Evolutionary conservation across 2,329 filamentous ascomycete genomes (phyloP), one percentile per base, ranked within the genome.

Genomic region (Geosmithia putterillii): DNA sequence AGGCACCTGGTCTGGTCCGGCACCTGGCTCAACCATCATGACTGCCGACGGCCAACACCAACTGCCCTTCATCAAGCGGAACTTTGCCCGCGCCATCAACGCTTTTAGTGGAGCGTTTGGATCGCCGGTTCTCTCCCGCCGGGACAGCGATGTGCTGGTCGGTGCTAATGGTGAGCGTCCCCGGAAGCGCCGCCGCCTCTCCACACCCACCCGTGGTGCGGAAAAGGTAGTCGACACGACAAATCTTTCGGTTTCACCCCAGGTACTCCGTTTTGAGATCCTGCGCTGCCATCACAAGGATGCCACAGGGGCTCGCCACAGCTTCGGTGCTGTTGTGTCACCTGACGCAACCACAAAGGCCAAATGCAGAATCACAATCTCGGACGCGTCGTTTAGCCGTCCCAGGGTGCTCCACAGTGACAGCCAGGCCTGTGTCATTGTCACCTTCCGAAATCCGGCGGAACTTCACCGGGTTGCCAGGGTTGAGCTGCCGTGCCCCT

Each of bases 371-470:
- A 56, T 65, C 46, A 64, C 60, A 23, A 55, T 65, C 44, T 57
- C 52, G 23, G 61, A 64, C 45, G 47, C 54, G 41, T 57, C 54
- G 42, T 54, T 53, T 17, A 62, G 57, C 40, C 57, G 61, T 46
- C 53, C 60, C 22, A 61, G 66, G 42, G 59, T 73, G 7, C 54
- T 78, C 45, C 65, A 74, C 51, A 72, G 71, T 48, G 67, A 74
- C 51, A 74, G 67, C 47, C 71, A 77, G 51, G 57, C 69, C 8
- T 77, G 74, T 57, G 66, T 66, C 38, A 58, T 79, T 47, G 68
- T 63, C 42, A 61, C 71, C 3, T 71, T 67, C 51, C 67, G 69
- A 49, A 70, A 71, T 34, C 58, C 67, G 2, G 60, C 65, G 42
- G 67, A 64, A 22, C 62, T 64, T 41, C 63, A 67, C 38, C 63